Evolutionary conservation across 2,329 filamentous ascomycete species (phyloP).

Genomic region (Lasiodiplodia gonubiensis): DNA sequence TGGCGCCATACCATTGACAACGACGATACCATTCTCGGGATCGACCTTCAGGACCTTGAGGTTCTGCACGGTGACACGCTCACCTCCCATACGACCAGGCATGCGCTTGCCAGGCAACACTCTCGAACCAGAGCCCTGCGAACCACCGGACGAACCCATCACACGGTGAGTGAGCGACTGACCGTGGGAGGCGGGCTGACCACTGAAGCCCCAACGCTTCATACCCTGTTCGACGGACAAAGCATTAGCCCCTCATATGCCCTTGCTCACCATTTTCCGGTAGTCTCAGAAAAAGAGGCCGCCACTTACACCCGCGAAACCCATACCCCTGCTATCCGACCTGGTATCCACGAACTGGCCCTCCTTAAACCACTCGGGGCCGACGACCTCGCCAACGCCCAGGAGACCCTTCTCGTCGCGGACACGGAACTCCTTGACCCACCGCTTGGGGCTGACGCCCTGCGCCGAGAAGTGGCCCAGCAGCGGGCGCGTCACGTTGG

Average conservation of each 20-base stretch:
- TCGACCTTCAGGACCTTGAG: conserved; percentile 88
- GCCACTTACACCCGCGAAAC: conserved; percentile 75
- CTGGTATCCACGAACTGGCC: conserved; percentile 91
- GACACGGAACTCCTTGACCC: conserved; percentile 87
- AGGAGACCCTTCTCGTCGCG: conserved; percentile 74
- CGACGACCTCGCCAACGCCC: conserved; percentile 74
- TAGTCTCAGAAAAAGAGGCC: neutral
- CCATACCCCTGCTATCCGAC: conserved; percentile 81
- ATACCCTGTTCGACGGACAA: conserved; percentile 64
- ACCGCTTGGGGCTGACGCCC: conserved; percentile 80
- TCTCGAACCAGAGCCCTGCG: conserved; percentile 89
- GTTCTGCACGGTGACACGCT: conserved; percentile 89
- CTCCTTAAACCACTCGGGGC: conserved; percentile 87
- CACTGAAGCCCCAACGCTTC: conserved; percentile 91
- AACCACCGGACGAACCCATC: conserved; percentile 86
- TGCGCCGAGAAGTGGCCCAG: conserved; percentile 87
- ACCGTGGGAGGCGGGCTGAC: conserved; percentile 92
- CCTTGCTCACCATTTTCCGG: no score
- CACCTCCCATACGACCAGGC: conserved; percentile 92
- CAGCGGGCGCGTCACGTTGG: conserved; percentile 80
- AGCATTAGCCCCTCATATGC: neutral
- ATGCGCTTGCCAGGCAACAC: conserved; percentile 97
- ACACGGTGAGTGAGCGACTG: conserved; percentile 93
- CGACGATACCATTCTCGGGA: conserved; percentile 81
- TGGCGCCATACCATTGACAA: conserved; percentile 72